These are phyloP conservation scores for Sugiyamaella japonica DNA, from an alignment of 1,139 yeast species.

Conservation along the genomic window DNA sequence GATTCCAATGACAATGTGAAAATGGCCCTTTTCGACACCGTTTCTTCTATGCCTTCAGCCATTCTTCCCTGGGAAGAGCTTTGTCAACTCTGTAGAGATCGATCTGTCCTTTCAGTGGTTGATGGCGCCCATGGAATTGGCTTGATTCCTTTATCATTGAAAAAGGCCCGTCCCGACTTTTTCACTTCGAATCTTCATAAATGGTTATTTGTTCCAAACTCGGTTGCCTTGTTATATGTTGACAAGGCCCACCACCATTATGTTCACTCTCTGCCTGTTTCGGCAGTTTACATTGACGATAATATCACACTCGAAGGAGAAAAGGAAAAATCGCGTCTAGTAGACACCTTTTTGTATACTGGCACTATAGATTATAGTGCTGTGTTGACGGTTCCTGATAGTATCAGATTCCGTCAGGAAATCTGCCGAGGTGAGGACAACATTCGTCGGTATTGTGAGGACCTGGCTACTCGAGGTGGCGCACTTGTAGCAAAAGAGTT, in stretches of 20 bases:
- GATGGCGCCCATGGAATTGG: slow-evolving; percentile 79
- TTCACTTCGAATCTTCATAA: slow-evolving; percentile 66
- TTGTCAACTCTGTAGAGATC: slow-evolving; percentile 48
- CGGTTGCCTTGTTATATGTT: slow-evolving; percentile 62
- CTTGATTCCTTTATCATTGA: slow-evolving; percentile 50
- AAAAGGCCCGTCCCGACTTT: slow-evolving; percentile 57
- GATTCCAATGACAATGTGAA: slow-evolving; percentile 30
- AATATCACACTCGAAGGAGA: slow-evolving; percentile 4
- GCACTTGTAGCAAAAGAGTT: slow-evolving; percentile 41
- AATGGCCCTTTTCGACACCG: slow-evolving; percentile 60
- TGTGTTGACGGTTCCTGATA: slow-evolving; percentile 43
- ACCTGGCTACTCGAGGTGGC: slow-evolving; percentile 49
- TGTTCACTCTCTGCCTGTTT: slow-evolving; percentile 48
- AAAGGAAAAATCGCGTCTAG: slow-evolving; percentile 24
- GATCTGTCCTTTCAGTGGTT: slow-evolving; percentile 54
- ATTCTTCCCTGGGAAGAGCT: slow-evolving; percentile 57
- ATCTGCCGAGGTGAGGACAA: slow-evolving; percentile 57
- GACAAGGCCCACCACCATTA: slow-evolving; percentile 50
- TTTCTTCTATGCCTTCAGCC: slow-evolving; percentile 66
- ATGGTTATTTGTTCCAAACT: slow-evolving; percentile 63
- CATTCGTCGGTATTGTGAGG: slow-evolving; percentile 51
- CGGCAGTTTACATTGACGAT: slow-evolving; percentile 29
- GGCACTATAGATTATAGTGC: slow-evolving; percentile 45
- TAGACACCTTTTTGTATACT: slow-evolving; percentile 41
- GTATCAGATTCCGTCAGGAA: slow-evolving; percentile 52